These are phyloP conservation scores for Penicillium freii DNA, from an alignment of 2,329 filamentous ascomycete species.

Conservation along the genomic window DNA sequence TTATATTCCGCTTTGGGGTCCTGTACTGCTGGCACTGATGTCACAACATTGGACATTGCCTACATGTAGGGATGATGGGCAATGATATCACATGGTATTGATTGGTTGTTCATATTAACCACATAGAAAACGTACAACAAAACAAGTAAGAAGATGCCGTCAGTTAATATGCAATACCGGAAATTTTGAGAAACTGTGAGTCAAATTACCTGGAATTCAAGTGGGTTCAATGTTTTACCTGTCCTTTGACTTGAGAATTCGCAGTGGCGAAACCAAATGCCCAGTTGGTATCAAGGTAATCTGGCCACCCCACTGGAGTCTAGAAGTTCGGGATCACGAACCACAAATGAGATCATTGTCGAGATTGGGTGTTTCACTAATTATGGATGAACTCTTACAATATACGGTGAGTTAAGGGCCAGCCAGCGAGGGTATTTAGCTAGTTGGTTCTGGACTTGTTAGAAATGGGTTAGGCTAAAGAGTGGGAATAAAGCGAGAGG, in stretches of 20 bases:
- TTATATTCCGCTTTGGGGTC: slow-evolving; percentile 1
- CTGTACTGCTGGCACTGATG: slow-evolving; percentile 13
- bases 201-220: not conserved
- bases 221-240: not conserved
- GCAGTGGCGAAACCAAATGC: not conserved
- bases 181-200: not conserved
- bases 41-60: slow-evolving; percentile 6
- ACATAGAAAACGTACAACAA: not conserved
- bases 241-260: not conserved
- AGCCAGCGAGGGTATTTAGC: accelerated
- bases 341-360: not conserved
- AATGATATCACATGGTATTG: slow-evolving; percentile 21
- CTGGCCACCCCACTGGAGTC: not conserved
- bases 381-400: not conserved
- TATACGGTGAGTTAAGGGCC: accelerated
- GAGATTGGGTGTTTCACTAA: no score
- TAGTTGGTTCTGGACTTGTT: not conserved
- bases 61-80: slow-evolving; percentile 15
- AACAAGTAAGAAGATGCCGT: not conserved
- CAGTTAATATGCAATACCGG: not conserved
- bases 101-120: not conserved
- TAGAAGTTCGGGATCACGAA: not conserved
- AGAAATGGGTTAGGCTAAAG: accelerated
- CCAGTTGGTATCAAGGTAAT: not conserved
- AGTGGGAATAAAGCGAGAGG: accelerated